These are phyloP conservation scores for Hygrophoropsis aurantiaca DNA, from an alignment of 768 basidiomycete species.

Conservation along the genomic window DNA sequence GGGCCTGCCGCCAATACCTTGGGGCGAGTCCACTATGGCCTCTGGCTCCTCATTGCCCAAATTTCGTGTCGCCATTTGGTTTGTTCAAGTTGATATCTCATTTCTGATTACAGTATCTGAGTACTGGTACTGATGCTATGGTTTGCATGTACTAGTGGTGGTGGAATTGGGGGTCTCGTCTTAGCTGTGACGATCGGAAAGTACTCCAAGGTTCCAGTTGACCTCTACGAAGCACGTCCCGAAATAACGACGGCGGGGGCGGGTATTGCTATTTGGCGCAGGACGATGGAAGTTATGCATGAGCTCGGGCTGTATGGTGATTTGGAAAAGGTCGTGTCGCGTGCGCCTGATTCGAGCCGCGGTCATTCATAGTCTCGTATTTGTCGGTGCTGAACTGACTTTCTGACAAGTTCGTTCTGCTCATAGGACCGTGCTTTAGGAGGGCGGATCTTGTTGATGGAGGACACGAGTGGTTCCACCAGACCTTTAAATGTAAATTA, in stretches of 20 bases:
- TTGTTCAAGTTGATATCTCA: too few species aligned
- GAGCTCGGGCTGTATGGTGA: slow-evolving; percentile 39
- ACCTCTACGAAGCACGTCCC: slow-evolving; percentile 43
- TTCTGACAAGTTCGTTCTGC: slow-evolving; percentile 18
- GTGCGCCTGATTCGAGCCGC: slow-evolving; percentile 16
- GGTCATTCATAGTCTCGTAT: slow-evolving; percentile 9
- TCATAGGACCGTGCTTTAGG: slow-evolving; percentile 22
- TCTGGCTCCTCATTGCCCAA: too few species aligned
- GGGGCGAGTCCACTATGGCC: too few species aligned
- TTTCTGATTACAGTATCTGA: too few species aligned
- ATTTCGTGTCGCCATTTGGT: too few species aligned
- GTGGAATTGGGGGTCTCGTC: slow-evolving; percentile 37
- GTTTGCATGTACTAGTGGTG: slow-evolving; percentile 28
- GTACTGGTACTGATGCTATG: too few species aligned
- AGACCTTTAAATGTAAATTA: slow-evolving; percentile 21
- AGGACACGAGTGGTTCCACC: slow-evolving; percentile 27
- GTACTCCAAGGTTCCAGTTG: slow-evolving; percentile 27
- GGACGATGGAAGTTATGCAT: slow-evolving; percentile 42
- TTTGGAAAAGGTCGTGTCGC: slow-evolving; percentile 13
- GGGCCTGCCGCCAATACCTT: too few species aligned
- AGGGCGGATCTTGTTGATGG: slow-evolving; percentile 36
- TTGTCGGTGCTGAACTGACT: neutral
- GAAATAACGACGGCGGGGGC: slow-evolving; percentile 43
- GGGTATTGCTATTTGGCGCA: slow-evolving; percentile 46
- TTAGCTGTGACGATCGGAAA: slow-evolving; percentile 31